Evolutionary conservation across 805 yeast genomes (phyloP), one percentile per base, ranked within the genome.

Genomic region (Ogataea degrootiae): DNA sequence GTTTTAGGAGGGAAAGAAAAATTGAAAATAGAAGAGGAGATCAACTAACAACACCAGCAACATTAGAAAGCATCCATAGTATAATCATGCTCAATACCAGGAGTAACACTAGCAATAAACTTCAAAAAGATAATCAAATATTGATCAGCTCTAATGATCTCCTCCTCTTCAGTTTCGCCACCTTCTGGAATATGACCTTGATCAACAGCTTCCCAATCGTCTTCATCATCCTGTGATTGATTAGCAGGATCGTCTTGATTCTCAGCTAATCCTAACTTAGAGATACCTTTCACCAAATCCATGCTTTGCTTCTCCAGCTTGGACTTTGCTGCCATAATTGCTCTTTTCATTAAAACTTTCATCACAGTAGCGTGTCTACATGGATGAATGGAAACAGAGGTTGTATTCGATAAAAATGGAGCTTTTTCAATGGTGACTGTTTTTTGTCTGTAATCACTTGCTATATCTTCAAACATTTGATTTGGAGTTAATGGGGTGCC

Each of bases 61-160:
- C 22, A 16, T 34, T 16, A 85, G 60, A 86, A 79, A 1, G 96
- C 97, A 65, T 90, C 91, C 97, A 92, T 94, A n/a, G 99, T 94
- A 63, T 90, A 90, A 60, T 94, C 99, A 66, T 92, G 95, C 69
- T 92, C 96, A 47, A 94, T 91, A 16, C 97, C 96, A 0, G 99
- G 99, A 1, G 96, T 91, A 8, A 94, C 98, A 70, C 97, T 88
- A 8, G 97, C 87, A 42, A 94, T 92, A 61, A 94, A 94, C 68
- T 94, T 94, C 60, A 94, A 74, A 65, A 94, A 94, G 15, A 92
- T 84, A 35, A 94, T 75, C 54, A 94, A 69, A 63, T 94, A 94
- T 62, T 91, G 97, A 64, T 94, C 98, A 1, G 85, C 97, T 31
- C 96, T 75, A 7, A 92, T 73, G 17, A 81, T 75, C 11, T 49